Evolutionary conservation across 139 green algal species (phyloP), one percentile per base, ranked within the genome.

Genomic region (Parachlorella kessleri): DNA sequence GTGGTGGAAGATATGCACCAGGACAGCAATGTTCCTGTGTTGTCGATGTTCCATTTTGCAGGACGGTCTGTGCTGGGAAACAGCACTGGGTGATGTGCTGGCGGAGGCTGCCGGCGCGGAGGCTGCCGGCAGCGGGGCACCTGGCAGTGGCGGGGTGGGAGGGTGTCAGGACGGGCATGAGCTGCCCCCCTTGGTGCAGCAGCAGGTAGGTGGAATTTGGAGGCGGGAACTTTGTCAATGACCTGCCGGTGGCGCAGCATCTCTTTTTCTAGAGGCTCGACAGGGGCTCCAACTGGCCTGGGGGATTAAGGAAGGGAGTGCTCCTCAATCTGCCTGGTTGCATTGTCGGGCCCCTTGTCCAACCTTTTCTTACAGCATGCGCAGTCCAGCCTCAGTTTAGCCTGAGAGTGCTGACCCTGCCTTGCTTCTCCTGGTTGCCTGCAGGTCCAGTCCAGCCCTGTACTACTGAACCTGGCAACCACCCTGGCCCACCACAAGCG

Each of bases 381-480:
- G 48, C 48, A 59, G 48, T 59, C 21, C 14, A 14, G 0, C 48
- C 48, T 59, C 48, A 28, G 14, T 18, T 59, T 14, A 14, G 21
- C 14, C 48, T 59, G 48, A 59, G 48, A 14, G 48, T 59, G 48
- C 21, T 59, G 48, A 18, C 48, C 48, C 14, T 59, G 48, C 48
- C 48, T 14, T 18, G 48, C 48, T 59, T 14, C 14, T 18, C 48
- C 48, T 59, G 48, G 48, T 59, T 14, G 14, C 0, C 5, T 48
- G 39, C 70, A 86, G 79, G 87, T 95, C 39, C 48, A 65, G 48
- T 70, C 73, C 42, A 94, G 86, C 69, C 86, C 90, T 1, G 83
- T 77, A 8, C 82, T 97, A 10, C 87, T 93, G 72, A 97, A 95
- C 80, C 79, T 98, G 28, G 86, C 88, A 9, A 81, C 90, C 32